Conservation (phyloP, 177 flowering plant species). For the Vitis hybrid region DNA sequence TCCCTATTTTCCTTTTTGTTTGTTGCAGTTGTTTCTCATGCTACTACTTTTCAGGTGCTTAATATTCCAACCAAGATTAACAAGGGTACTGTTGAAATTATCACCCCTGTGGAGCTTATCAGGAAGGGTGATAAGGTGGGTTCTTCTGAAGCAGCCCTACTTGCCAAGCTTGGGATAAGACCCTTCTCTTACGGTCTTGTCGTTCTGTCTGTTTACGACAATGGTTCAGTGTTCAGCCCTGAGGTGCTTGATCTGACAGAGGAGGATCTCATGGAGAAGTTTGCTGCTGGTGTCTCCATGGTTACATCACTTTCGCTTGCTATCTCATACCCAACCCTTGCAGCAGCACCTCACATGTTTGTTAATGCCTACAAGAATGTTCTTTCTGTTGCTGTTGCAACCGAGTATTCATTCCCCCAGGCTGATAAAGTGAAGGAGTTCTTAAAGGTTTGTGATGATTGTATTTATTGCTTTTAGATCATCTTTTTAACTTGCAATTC, state of each 20-base stretch:
- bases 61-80: not conserved
- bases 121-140: too few species aligned
- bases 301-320: conserved; percentile 28
- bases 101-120: too few species aligned
- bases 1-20: too few species aligned
- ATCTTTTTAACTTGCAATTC: too few species aligned
- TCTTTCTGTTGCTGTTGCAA: conserved; percentile 23
- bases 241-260: conserved; percentile 32
- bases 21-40: too few species aligned
- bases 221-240: conserved; percentile 30
- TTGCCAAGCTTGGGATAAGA: too few species aligned
- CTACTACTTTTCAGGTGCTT: not conserved
- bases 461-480: too few species aligned
- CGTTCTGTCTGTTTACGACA: conserved; percentile 9
- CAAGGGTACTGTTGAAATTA: too few species aligned
- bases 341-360: conserved; percentile 36
- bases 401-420: conserved; percentile 22
- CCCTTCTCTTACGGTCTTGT: too few species aligned
- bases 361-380: conserved; percentile 34
- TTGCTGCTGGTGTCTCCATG: conserved; percentile 29
- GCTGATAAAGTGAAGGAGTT: conserved; percentile 34
- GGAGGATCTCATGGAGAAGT: conserved; percentile 4
- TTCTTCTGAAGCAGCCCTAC: too few species aligned
- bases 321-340: conserved; percentile 27
- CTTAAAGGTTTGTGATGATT: conserved; percentile 15